Base-by-base conservation (phyloP, 176 grass and related monocot species). In the Bothriochloa decipiens region DNA sequence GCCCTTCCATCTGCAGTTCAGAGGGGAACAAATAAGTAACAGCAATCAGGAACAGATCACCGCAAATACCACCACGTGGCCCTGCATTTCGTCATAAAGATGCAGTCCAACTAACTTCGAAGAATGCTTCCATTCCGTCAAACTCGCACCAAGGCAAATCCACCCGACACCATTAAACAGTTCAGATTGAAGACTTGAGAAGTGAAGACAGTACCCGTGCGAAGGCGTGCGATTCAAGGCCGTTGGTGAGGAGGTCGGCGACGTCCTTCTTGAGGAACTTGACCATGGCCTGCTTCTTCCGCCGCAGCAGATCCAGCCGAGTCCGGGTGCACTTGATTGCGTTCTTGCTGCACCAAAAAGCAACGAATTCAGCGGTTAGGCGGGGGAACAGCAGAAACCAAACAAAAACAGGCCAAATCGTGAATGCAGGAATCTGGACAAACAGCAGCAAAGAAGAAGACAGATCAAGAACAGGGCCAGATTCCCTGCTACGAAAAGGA, bases 221-320 rank as follows among this genome's bases (percentile, higher is more conserved):
- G 71, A 92, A 96, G 74, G 97, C 93, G 83, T 89, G 86, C 60
- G 80, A 42, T 27, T 96, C 88, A 23, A 82, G 93, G 52, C 84
- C 84, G 41, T 81, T 86, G 74, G 84, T 84, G 86, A 99, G 67
- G 81, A 99, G 91, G 77, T 96, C 93, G 43, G 91, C 91, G 61
- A 99, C 88, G 88, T 99, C 97, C 70, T 93, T 92, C 88, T 88
- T 99, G 43, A 99, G 74, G 89, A 96, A 94, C 82, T 89, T 85
- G 6, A 92, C 81, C 87, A 92, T 89, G 10, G 90, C 97, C 70
- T 94, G 89, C 85, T 99, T 99, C 91, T 99, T 99, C 86, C 89
- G 91, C 84, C 75, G 81, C 18, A 99, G 86, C 81, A 89, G 84
- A 91, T 94, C 88, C 84, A 94, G 70, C 72, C 91, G 64, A 25